Evolutionary conservation across 2,329 filamentous ascomycete genomes (phyloP), one percentile per base, ranked within the genome.

Genomic region (Chaetothyriales sp.): DNA sequence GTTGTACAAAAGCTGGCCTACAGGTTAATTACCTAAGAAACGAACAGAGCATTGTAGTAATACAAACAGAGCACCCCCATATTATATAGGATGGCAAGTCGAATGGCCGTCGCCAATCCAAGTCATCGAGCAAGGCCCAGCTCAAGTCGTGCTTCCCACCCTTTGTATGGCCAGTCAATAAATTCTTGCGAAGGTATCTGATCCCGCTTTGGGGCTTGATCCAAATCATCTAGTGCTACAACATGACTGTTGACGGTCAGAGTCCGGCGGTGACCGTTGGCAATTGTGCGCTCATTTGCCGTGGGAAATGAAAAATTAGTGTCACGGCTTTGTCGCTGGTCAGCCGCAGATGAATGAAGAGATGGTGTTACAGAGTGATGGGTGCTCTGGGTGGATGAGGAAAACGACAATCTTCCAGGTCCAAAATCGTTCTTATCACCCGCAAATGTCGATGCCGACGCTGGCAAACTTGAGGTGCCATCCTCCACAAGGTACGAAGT

Each of bases 261-360:
- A 44, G 20, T 49, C 10, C 53, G 47, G 22, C 46, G 51, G 22
- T 48, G 44, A 15, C 55, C 56, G 42, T 46, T 47, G 12, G 54
- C 53, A 32, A 51, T 15, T 39, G 32, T 39, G 12, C 10, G 32
- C 10, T 15, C 53, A 18, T 44, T 49, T 26, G 49, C 51, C 9
- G 22, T 19, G 3, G 12, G 19, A 18, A 54, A 53, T 26, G 56
- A 56, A 48, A 56, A 56, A 18, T 47, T 26, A 3, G 45, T 47
- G 45, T 47, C 45, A 18, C 20, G 45, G 45, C 45, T 76, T 18
- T 63, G 64, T 6, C 70, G 72, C 18, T 78, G 74, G 74, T 73
- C 74, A 5, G 67, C 69, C 5, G 75, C 74, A 2, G 32, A 75
- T 77, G 72, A 68, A 73, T 0, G 59, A 77, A 6, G 74, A 74